Percentiles rank a stretch among this genome's conserved stretches.
phyloP scores from a whole-genome alignment of 768 basidiomycete species.

The Nidula microcarpa region DNA sequence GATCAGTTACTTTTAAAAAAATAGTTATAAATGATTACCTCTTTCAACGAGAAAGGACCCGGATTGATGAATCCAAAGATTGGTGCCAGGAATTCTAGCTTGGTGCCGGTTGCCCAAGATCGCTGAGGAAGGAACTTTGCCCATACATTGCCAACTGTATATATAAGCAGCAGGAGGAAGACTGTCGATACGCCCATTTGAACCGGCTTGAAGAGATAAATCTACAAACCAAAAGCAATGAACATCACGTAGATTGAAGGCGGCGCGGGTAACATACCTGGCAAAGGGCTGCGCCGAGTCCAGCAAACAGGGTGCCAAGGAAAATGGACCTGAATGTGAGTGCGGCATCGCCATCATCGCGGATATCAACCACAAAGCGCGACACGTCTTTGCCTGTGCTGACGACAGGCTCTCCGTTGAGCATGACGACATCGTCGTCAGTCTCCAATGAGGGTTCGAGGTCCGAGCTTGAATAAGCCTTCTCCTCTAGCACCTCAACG shows the following conservation, averaged over 20 bases:
- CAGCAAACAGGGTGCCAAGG: constrained; percentile 55
- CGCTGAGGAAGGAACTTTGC: constrained; percentile 39
- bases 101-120: constrained; percentile 40
- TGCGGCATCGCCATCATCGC: constrained; percentile 55
- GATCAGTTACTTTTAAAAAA: neutral
- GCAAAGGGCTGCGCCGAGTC: constrained; percentile 52
- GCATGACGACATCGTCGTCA: constrained; percentile 22
- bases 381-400: constrained; percentile 49
- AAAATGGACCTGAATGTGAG: constrained; percentile 54
- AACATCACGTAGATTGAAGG: neutral
- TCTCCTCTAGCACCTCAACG: constrained; percentile 14
- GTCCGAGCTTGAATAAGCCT: constrained; percentile 5
- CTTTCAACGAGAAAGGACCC: constrained; percentile 54
- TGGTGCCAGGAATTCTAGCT: constrained; percentile 34
- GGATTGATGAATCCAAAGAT: constrained; percentile 51
- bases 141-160: constrained; percentile 49
- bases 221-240: constrained; percentile 24
- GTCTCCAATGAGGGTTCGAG: constrained; percentile 2
- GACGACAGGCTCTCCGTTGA: constrained; percentile 39
- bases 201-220: constrained; percentile 59
- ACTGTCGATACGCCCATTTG: constrained; percentile 49
- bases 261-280: constrained; percentile 33
- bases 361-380: constrained; percentile 48
- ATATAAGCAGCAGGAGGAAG: constrained; percentile 53
- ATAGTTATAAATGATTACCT: constrained; percentile 27